Conservation (phyloP, 441 rosid genomes). For the Mallotus repandus region DNA sequence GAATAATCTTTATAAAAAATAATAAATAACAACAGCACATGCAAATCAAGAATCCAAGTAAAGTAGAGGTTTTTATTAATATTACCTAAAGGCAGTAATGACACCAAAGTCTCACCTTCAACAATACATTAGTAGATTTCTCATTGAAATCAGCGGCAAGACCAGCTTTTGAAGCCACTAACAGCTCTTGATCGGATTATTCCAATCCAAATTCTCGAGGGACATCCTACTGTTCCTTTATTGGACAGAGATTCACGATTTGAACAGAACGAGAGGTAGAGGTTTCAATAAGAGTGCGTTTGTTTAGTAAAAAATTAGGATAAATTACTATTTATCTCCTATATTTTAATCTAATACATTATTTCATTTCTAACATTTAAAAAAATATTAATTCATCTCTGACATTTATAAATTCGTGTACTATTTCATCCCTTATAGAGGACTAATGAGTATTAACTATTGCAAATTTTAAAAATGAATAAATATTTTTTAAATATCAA, state of each 20-base stretch:
- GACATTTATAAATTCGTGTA: too few relatives aligned
- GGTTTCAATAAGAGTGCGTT: too few relatives aligned
- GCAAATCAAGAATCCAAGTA: slow-evolving; percentile 18
- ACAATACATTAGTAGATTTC: slow-evolving; percentile 46
- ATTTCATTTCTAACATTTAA: too few relatives aligned
- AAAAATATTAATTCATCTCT: too few relatives aligned
- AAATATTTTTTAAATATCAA: too few relatives aligned
- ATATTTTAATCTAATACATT: too few relatives aligned
- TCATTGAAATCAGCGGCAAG: slow-evolving; percentile 36
- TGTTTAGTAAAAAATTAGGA: too few relatives aligned
- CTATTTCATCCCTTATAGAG: too few relatives aligned
- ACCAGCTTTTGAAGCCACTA: slow-evolving; percentile 38
- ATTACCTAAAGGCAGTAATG: slow-evolving; percentile 61
- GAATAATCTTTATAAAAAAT: slow-evolving; percentile 4
- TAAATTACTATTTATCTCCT: too few relatives aligned
- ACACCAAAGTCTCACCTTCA: slow-evolving; percentile 47
- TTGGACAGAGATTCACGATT: slow-evolving; percentile 38
- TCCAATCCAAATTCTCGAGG: slow-evolving; percentile 53
- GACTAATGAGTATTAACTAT: too few relatives aligned
- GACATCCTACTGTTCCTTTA: slow-evolving; percentile 55
- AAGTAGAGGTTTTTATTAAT: background rate
- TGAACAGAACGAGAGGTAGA: too few relatives aligned
- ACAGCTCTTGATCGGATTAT: slow-evolving; percentile 63
- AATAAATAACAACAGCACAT: slow-evolving; percentile 9
- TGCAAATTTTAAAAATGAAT: too few relatives aligned